Conservation (phyloP, 2,329 filamentous ascomycete genomes). For the Apiospora saccharicola region DNA sequence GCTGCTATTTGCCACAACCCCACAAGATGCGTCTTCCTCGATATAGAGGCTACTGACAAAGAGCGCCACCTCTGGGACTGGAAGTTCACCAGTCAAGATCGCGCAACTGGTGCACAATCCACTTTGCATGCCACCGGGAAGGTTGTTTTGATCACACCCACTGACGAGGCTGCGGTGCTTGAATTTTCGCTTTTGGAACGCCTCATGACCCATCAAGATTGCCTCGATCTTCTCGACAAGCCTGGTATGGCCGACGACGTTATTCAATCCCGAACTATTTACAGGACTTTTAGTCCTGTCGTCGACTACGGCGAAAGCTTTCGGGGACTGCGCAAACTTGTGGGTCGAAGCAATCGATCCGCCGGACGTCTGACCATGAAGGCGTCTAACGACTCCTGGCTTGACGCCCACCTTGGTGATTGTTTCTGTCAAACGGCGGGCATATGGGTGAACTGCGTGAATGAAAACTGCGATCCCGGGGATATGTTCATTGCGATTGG, state of each 20-base stretch:
- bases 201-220: slow-evolving; percentile 43
- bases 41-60: too few relatives aligned
- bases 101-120: too few relatives aligned
- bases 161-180: slow-evolving; percentile 23
- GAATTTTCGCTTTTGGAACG: slow-evolving; percentile 40
- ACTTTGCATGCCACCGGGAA: too few relatives aligned
- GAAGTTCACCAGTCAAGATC: too few relatives aligned
- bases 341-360: slow-evolving; percentile 38
- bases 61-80: too few relatives aligned
- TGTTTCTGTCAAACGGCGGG: slow-evolving; percentile 47
- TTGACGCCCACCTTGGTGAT: slow-evolving; percentile 41
- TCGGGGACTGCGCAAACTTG: slow-evolving; percentile 38
- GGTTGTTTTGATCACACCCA: neutral
- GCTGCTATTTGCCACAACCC: too few relatives aligned
- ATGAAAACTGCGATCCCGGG: too few relatives aligned
- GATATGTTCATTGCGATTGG: slow-evolving; percentile 43
- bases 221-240: slow-evolving; percentile 37
- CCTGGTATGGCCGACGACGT: slow-evolving; percentile 40
- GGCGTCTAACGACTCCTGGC: too few relatives aligned
- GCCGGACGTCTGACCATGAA: too few relatives aligned
- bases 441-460: slow-evolving; percentile 49
- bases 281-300: slow-evolving; percentile 45
- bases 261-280: slow-evolving; percentile 47
- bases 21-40: too few relatives aligned
- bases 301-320: slow-evolving; percentile 45